Evolutionary conservation across 257 asterid genomes (phyloP).

Genomic region (Solanum habrochaites): DNA sequence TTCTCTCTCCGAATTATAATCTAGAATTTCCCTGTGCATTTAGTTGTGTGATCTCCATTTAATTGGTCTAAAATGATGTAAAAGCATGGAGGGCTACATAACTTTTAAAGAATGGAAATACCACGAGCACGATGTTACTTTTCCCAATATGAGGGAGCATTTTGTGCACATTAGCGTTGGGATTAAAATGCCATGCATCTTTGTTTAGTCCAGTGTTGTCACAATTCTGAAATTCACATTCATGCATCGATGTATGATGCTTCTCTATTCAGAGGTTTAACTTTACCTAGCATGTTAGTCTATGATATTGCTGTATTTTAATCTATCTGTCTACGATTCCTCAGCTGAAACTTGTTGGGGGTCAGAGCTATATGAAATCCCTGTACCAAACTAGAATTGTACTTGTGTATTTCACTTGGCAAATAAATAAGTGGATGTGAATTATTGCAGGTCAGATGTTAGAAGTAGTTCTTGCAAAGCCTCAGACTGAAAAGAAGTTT

Average conservation of each 20-base stretch:
- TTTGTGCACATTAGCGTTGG: not conserved
- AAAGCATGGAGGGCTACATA: not conserved
- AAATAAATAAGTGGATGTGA: not conserved
- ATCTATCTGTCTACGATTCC: not conserved
- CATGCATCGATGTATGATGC: not conserved
- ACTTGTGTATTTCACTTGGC: not conserved
- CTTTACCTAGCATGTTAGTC: not conserved
- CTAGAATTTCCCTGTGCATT: not conserved
- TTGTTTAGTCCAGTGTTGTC: not conserved
- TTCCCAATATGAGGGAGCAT: not conserved
- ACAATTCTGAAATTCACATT: not conserved
- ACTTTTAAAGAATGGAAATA: not conserved
- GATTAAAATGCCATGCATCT: not conserved
- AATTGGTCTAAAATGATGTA: not conserved
- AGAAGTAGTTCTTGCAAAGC: slow-evolving; percentile 94
- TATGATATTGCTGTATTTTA: not conserved
- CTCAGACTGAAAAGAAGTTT: slow-evolving; percentile 78
- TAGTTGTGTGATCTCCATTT: not conserved
- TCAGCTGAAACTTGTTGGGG: not conserved
- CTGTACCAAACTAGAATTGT: not conserved
- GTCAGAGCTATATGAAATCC: not conserved
- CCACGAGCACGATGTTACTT: not conserved
- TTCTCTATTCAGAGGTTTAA: not conserved
- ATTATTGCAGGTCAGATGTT: slow-evolving; percentile 57
- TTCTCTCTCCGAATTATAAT: not conserved